These are phyloP conservation scores for Cornus florida DNA, from an alignment of 148 eudicot genomes.

Conservation along the genomic window DNA sequence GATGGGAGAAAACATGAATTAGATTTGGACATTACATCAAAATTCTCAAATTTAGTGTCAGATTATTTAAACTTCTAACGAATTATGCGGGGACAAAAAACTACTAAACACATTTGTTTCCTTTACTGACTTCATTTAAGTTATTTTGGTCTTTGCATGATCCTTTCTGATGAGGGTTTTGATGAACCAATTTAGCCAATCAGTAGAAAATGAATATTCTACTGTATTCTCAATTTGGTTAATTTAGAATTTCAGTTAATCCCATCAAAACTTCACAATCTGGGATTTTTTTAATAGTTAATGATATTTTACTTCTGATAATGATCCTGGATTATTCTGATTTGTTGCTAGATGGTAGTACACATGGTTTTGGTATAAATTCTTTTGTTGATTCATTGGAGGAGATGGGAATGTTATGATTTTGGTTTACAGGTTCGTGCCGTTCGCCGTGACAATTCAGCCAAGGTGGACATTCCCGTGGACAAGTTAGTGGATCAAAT, in stretches of 20 bases:
- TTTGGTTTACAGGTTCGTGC: conserved; percentile 57
- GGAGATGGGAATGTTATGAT: neutral
- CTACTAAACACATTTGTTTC: no score
- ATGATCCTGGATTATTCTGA: neutral
- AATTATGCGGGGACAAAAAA: no score
- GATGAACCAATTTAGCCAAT: no score
- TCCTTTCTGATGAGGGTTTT: no score
- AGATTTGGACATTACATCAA: no score
- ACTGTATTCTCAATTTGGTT: neutral
- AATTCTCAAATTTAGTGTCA: no score
- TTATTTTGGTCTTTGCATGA: no score
- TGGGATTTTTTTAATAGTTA: neutral
- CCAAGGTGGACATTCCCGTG: conserved; percentile 75
- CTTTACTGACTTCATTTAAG: no score
- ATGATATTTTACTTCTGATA: conserved; percentile 6
- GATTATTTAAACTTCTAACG: no score
- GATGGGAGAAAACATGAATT: no score
- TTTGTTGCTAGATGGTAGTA: neutral
- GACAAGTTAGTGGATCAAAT: conserved; percentile 56
- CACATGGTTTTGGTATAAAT: neutral
- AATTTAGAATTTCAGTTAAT: no score
- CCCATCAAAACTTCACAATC: neutral
- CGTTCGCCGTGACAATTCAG: conserved; percentile 84
- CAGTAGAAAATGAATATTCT: no score
- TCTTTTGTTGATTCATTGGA: neutral